phyloP scores from a whole-genome alignment of 1,284 basidiomycete genomes.

The Porogramme epimiltina region DNA sequence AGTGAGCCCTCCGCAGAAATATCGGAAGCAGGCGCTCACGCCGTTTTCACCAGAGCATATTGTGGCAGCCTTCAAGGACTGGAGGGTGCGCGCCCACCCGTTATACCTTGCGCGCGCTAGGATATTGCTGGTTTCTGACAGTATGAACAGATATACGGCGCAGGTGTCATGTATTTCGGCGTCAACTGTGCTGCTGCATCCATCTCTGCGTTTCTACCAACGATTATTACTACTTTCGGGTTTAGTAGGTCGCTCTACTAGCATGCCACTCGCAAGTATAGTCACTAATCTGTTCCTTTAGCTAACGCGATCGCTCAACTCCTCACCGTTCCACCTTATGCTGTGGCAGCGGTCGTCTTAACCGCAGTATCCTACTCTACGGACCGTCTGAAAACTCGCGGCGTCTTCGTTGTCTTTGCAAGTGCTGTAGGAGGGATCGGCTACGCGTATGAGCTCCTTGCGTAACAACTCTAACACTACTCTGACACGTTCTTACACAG shows the following conservation, averaged over 20 bases:
- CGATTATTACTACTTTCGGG: slow-evolving; percentile 76
- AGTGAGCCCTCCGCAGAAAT: slow-evolving; percentile 46
- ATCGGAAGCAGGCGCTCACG: too few relatives aligned
- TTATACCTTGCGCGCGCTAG: not conserved
- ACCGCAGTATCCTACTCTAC: slow-evolving; percentile 63
- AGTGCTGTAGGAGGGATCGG: slow-evolving; percentile 60
- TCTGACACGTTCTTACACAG: slow-evolving; percentile 30
- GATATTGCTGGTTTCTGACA: too few relatives aligned
- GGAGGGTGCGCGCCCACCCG: slow-evolving; percentile 48
- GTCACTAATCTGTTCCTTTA: slow-evolving; percentile 21
- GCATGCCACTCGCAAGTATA: not conserved
- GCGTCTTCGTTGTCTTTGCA: slow-evolving; percentile 54
- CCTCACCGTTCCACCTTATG: slow-evolving; percentile 83
- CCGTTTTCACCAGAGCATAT: slow-evolving; percentile 51
- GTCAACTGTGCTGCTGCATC: slow-evolving; percentile 79
- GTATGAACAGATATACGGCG: slow-evolving; percentile 54
- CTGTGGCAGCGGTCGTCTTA: slow-evolving; percentile 69
- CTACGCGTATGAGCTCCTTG: slow-evolving; percentile 52
- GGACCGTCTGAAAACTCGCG: slow-evolving; percentile 74
- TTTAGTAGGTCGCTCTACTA: slow-evolving; percentile 39
- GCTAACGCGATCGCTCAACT: slow-evolving; percentile 62
- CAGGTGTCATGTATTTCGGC: slow-evolving; percentile 74
- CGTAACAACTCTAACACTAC: not conserved
- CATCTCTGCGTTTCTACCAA: slow-evolving; percentile 83
- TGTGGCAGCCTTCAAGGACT: slow-evolving; percentile 66